Percentiles rank a stretch among this genome's conserved stretches.
phyloP scores from a whole-genome alignment of 2,329 filamentous ascomycete species.

The Chrysosporium queenslandicum region DNA sequence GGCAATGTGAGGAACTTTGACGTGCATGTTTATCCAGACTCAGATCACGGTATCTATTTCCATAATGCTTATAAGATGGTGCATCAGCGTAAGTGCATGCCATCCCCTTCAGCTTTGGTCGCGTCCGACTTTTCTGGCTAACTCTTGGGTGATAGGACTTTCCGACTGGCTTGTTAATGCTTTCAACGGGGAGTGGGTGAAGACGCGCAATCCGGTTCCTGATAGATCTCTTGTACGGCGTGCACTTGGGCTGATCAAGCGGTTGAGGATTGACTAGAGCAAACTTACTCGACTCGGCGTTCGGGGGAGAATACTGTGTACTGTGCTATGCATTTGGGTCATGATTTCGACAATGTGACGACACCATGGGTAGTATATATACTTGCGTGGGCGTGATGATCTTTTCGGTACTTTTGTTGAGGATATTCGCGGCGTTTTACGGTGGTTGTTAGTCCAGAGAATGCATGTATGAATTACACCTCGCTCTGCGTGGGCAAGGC shows the following conservation, averaged over 20 bases:
- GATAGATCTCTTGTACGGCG: conserved; percentile 24
- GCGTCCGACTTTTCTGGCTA: neutral
- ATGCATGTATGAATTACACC: neutral
- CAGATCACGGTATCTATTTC: conserved; percentile 89
- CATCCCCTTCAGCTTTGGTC: neutral
- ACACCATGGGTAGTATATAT: neutral
- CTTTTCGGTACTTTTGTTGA: neutral
- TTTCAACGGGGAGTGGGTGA: conserved; percentile 91
- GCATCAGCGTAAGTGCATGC: conserved; percentile 66
- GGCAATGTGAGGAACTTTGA: conserved; percentile 84
- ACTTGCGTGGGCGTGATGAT: neutral
- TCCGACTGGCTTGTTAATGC: conserved; percentile 88
- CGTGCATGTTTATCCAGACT: conserved; percentile 91
- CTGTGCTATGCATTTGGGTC: neutral
- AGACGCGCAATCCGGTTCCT: conserved; percentile 45
- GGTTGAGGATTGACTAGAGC: neutral
- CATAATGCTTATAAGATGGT: conserved; percentile 87
- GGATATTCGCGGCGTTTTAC: neutral
- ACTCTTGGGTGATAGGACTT: conserved; percentile 26
- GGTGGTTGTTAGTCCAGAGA: neutral
- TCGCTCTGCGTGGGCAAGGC: too few relatives aligned
- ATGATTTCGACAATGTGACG: neutral
- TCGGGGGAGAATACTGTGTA: neutral
- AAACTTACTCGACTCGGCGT: neutral
- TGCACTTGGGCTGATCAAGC: neutral